A percentile compares a stretch with the other conserved stretches of the same genome.
Evolutionary conservation across 129 eudicot genomes (phyloP).

Genomic region (Solidago caesia): DNA sequence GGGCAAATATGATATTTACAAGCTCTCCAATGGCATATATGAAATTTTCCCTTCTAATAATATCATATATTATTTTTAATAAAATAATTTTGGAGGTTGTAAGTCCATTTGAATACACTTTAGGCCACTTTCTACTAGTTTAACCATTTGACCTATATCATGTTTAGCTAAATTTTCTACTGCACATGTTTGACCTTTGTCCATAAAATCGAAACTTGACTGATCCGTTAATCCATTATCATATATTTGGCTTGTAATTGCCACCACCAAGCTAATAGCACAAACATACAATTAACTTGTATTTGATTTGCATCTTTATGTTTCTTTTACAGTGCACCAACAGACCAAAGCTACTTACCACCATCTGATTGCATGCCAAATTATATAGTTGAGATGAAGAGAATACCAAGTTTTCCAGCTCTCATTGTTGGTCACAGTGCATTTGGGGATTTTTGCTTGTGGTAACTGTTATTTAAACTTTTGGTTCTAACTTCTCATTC

Average conservation of each 20-base stretch:
- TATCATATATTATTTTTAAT: background rate
- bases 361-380: constrained; percentile 54
- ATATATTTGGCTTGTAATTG: background rate
- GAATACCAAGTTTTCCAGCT: constrained; percentile 53
- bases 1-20: no score
- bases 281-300: constrained; percentile 2
- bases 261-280: background rate
- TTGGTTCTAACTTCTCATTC: background rate
- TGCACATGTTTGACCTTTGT: background rate
- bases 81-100: background rate
- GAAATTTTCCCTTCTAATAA: no score
- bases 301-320: constrained; percentile 11
- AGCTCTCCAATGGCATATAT: no score
- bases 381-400: constrained; percentile 62
- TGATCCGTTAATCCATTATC: background rate
- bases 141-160: background rate
- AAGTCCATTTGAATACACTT: background rate
- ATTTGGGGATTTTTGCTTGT: constrained; percentile 69
- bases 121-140: background rate
- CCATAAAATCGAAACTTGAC: background rate
- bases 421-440: constrained; percentile 78
- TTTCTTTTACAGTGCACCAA: constrained; percentile 49
- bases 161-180: background rate
- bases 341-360: constrained; percentile 56
- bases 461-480: constrained; percentile 48